Percentiles rank a stretch among this genome's conserved stretches.
Conservation (phyloP, 805 yeast species). For the Scheffersomyces ergatensis region DNA sequence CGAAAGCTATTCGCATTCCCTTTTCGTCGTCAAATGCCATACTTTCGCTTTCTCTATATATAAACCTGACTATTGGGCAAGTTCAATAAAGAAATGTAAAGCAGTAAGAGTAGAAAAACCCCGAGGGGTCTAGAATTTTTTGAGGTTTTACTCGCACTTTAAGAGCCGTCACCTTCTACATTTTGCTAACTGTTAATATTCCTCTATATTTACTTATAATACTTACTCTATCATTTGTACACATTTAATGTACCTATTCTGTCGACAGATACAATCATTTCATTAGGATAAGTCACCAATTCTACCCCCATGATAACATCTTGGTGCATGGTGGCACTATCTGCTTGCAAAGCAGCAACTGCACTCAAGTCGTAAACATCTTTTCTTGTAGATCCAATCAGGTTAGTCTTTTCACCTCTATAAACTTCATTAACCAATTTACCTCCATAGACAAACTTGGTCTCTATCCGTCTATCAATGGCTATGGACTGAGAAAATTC, state of each 20-base stretch:
- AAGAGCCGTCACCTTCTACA: too few relatives aligned
- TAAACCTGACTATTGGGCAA: too few relatives aligned
- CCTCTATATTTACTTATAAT: too few relatives aligned
- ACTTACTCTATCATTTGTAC: constrained; percentile 49
- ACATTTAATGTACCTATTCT: constrained; percentile 64
- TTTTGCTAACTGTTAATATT: too few relatives aligned
- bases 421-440: background rate
- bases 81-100: too few relatives aligned
- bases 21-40: constrained; percentile 59
- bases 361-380: background rate
- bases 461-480: constrained; percentile 1
- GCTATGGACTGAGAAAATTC: constrained; percentile 14
- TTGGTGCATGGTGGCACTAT: constrained; percentile 1
- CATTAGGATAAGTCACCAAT: constrained; percentile 47
- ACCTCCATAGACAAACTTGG: constrained; percentile 1
- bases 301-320: constrained; percentile 34
- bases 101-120: too few relatives aligned
- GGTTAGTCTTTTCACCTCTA: background rate
- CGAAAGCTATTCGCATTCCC: constrained; percentile 69
- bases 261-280: constrained; percentile 65
- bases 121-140: too few relatives aligned
- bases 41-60: too few relatives aligned
- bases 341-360: background rate
- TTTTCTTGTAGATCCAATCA: background rate
- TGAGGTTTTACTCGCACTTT: too few relatives aligned